Evolutionary conservation across 2,329 filamentous ascomycete genomes (phyloP).

Genomic region (Polychaeton citri): DNA sequence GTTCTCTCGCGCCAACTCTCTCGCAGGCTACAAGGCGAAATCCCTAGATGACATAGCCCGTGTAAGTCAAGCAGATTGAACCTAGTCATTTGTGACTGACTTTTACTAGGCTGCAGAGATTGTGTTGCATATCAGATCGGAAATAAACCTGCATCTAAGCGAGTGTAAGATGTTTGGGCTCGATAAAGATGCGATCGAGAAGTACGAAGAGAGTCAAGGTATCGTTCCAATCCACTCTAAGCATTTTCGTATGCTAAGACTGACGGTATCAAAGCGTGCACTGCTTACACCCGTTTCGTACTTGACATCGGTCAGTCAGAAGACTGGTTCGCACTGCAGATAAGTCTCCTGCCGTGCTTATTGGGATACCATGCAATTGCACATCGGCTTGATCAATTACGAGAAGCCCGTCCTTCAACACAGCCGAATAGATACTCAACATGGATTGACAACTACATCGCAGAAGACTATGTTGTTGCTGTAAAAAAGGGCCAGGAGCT

Average conservation of each 20-base stretch:
- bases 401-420: conserved; percentile 31
- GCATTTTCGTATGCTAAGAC: background rate
- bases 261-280: conserved; percentile 43
- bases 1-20: conserved; percentile 73
- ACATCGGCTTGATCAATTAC: conserved; percentile 50
- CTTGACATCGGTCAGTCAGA: conserved; percentile 78
- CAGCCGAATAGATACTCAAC: conserved; percentile 53
- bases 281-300: conserved; percentile 68
- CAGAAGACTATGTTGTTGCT: conserved; percentile 62
- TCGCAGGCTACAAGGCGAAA: conserved; percentile 75
- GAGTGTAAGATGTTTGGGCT: conserved; percentile 78
- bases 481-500: conserved; percentile 57
- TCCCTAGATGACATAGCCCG: conserved; percentile 58
- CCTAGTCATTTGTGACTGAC: conserved; percentile 6
- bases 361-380: conserved; percentile 81
- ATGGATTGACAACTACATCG: conserved; percentile 84
- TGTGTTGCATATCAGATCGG: conserved; percentile 61
- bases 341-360: conserved; percentile 74
- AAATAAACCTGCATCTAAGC: conserved; percentile 67
- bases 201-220: conserved; percentile 62
- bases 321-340: conserved; percentile 76
- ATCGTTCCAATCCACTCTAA: conserved; percentile 9
- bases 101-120: conserved; percentile 47
- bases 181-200: conserved; percentile 56
- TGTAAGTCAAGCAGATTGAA: conserved; percentile 36